These are phyloP conservation scores for Leccinum fuscescens DNA, from an alignment of 1,284 basidiomycete species.

Conservation along the genomic window DNA sequence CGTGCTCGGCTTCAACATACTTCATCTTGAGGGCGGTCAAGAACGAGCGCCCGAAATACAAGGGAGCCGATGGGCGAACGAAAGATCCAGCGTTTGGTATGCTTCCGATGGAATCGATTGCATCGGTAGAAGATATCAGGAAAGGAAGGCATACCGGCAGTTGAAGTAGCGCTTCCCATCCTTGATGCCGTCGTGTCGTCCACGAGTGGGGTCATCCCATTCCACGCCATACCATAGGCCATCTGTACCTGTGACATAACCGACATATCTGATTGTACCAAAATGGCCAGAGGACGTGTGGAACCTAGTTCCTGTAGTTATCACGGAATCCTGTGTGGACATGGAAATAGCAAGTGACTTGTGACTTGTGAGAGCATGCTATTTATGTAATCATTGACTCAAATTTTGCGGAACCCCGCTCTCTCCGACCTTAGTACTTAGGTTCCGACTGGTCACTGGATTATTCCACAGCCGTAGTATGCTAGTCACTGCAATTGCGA, in stretches of 20 bases:
- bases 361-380: neutral
- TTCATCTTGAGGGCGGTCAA: constrained; percentile 71
- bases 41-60: constrained; percentile 70
- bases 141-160: constrained; percentile 58
- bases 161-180: constrained; percentile 79
- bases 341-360: constrained; percentile 5
- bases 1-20: constrained; percentile 67
- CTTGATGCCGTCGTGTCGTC: constrained; percentile 85
- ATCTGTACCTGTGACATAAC: constrained; percentile 60
- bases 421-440: neutral
- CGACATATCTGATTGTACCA: constrained; percentile 74
- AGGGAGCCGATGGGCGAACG: constrained; percentile 59
- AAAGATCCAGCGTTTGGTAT: constrained; percentile 67
- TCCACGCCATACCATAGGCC: constrained; percentile 91
- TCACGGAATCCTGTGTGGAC: constrained; percentile 16
- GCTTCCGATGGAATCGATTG: constrained; percentile 35
- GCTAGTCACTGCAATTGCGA: constrained; percentile 29
- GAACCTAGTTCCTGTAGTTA: constrained; percentile 52
- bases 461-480: constrained; percentile 24
- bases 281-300: constrained; percentile 43
- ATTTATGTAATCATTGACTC: constrained; percentile 19
- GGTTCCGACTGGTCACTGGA: constrained; percentile 4
- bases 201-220: constrained; percentile 85
- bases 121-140: neutral
- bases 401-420: constrained; percentile 7